These are phyloP conservation scores for Fusarium sp. DNA, from an alignment of 2,329 filamentous ascomycete species.

Conservation along the genomic window DNA sequence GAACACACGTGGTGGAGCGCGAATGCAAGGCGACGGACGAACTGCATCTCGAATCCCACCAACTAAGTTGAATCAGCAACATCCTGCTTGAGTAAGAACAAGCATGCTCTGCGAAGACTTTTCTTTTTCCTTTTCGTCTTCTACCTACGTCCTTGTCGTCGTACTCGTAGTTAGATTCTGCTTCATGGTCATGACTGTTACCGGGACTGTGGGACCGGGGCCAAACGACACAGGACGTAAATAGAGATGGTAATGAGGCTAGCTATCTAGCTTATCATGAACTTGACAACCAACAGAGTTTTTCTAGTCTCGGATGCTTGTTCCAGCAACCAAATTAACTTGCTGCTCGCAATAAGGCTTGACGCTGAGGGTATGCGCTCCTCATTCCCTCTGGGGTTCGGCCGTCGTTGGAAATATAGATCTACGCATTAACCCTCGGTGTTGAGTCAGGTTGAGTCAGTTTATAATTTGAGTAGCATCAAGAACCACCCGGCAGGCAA, in stretches of 20 bases:
- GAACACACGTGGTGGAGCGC: conserved; percentile 47
- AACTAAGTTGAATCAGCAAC: conserved; percentile 18
- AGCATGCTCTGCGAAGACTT: conserved; percentile 9
- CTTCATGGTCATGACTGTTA: conserved; percentile 13
- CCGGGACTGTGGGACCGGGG: conserved; percentile 27
- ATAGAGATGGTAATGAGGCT: background rate
- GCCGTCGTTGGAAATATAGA: conserved; percentile 33
- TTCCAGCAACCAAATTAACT: conserved; percentile 12
- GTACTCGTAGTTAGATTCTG: too few relatives aligned
- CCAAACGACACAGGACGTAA: conserved; percentile 2
- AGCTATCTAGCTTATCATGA: background rate
- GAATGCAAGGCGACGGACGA: conserved; percentile 47
- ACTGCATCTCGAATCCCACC: conserved; percentile 45
- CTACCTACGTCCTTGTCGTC: background rate
- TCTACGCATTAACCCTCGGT: conserved; percentile 15
- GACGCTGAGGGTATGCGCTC: background rate
- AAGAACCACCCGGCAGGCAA: background rate
- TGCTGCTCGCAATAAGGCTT: conserved; percentile 4
- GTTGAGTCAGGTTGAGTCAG: background rate
- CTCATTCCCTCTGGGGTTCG: too few relatives aligned
- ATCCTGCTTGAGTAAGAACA: conserved; percentile 1
- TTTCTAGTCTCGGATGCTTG: conserved; percentile 4
- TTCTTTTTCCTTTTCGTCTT: background rate
- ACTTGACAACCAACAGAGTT: conserved; percentile 16
- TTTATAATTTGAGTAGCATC: background rate